Conservation (phyloP, 2,329 filamentous ascomycete species). For the Calonectria naviculata region DNA sequence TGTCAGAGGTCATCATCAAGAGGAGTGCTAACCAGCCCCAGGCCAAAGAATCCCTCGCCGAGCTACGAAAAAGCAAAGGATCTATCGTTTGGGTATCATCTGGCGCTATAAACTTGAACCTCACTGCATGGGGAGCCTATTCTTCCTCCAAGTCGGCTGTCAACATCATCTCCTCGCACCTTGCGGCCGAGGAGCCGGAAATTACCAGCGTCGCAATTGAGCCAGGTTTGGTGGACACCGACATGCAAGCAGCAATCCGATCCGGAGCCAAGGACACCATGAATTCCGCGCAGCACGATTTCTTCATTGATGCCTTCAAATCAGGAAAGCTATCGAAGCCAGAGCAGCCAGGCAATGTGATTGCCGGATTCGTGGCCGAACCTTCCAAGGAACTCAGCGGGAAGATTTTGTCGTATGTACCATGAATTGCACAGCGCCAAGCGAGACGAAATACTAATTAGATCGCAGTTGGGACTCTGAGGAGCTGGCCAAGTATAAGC, state of each 20-base stretch:
- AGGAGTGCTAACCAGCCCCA: not conserved
- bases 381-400: not conserved
- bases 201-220: not conserved
- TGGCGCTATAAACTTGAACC: not conserved
- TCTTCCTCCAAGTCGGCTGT: not conserved
- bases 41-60: not conserved
- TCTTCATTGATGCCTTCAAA: not conserved
- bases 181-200: not conserved
- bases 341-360: not conserved
- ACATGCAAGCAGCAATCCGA: not conserved
- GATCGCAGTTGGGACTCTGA: not conserved
- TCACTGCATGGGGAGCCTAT: not conserved
- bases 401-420: not conserved
- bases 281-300: not conserved
- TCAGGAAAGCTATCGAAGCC: not conserved
- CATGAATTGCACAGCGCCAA: not conserved
- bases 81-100: not conserved
- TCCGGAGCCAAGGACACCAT: not conserved
- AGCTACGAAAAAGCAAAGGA: not conserved
- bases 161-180: not conserved
- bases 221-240: not conserved
- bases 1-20: not conserved
- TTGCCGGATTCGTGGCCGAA: not conserved
- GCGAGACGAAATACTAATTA: not conserved
- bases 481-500: not conserved